Percentiles rank a stretch among this genome's conserved stretches.
Evolutionary conservation across 768 basidiomycete genomes (phyloP).

Genomic region (Phlegmacium glaucopus): DNA sequence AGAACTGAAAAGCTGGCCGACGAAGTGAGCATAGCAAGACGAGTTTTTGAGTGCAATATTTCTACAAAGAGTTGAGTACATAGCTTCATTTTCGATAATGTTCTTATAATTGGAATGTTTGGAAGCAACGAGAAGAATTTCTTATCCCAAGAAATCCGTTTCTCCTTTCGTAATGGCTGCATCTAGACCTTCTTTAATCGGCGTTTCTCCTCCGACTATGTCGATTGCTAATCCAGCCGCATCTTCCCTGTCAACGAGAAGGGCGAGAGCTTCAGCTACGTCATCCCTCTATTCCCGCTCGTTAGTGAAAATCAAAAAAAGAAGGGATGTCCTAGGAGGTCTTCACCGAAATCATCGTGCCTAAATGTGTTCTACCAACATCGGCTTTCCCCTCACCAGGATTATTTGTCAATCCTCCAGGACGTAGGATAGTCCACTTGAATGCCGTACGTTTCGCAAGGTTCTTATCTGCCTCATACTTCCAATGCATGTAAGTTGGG

Average conservation of each 20-base stretch:
- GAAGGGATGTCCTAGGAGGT: neutral
- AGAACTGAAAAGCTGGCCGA: too few species aligned
- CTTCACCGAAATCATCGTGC: slow-evolving; percentile 43
- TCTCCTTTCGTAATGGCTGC: slow-evolving; percentile 47
- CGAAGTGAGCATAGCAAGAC: too few species aligned
- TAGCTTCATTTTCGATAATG: too few species aligned
- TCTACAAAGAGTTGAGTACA: too few species aligned
- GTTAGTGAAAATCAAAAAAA: neutral
- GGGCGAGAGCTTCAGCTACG: slow-evolving; percentile 47
- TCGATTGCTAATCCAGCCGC: slow-evolving; percentile 58
- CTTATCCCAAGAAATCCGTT: slow-evolving; percentile 35
- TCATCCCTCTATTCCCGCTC: slow-evolving; percentile 45
- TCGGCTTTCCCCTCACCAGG: slow-evolving; percentile 47
- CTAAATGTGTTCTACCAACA: slow-evolving; percentile 54
- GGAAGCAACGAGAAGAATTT: too few species aligned
- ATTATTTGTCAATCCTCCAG: slow-evolving; percentile 52
- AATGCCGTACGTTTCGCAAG: slow-evolving; percentile 47
- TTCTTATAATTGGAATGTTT: too few species aligned
- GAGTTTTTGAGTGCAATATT: too few species aligned
- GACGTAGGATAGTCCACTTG: slow-evolving; percentile 66
- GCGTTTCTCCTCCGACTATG: slow-evolving; percentile 49
- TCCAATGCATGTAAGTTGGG: slow-evolving; percentile 42
- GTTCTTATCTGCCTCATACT: slow-evolving; percentile 49
- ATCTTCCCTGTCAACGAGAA: slow-evolving; percentile 47
- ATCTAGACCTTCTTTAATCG: slow-evolving; percentile 45